phyloP scores from a whole-genome alignment of 805 yeast species.

The Torulaspora gathmanii region DNA sequence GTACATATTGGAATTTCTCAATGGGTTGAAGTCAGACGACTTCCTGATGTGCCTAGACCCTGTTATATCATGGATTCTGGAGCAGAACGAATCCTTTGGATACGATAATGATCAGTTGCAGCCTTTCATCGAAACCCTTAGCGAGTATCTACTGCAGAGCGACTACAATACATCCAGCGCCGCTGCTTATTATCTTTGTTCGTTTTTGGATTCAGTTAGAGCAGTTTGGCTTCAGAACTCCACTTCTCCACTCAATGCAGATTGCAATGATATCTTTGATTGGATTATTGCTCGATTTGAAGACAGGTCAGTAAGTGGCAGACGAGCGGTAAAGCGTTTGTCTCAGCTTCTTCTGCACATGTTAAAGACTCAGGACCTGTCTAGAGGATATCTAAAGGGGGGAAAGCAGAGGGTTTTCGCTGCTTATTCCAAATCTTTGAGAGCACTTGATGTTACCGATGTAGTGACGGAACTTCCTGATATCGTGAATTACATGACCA shows the following conservation, averaged over 20 bases:
- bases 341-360: constrained; percentile 35
- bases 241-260: constrained; percentile 35
- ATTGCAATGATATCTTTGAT: constrained; percentile 44
- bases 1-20: constrained; percentile 6
- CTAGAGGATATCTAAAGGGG: constrained; percentile 19
- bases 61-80: constrained; percentile 7
- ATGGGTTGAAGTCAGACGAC: constrained; percentile 4
- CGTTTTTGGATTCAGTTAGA: constrained; percentile 17
- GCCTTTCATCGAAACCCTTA: constrained; percentile 23
- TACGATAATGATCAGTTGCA: constrained; percentile 8
- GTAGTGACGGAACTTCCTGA: constrained; percentile 8
- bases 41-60: constrained; percentile 7
- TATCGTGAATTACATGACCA: constrained; percentile 20
- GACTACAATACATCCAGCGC: constrained; percentile 22
- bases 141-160: constrained; percentile 21
- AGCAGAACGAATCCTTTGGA: not conserved
- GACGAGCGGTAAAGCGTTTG: constrained; percentile 32
- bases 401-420: constrained; percentile 31
- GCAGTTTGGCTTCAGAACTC: constrained; percentile 28
- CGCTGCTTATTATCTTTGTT: constrained; percentile 17
- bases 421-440: constrained; percentile 18
- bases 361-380: constrained; percentile 26
- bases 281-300: constrained; percentile 43
- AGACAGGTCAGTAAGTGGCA: constrained; percentile 41
- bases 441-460: constrained; percentile 13